phyloP scores from a whole-genome alignment of 495 filamentous ascomycete genomes.

The Neurospora sp. region DNA sequence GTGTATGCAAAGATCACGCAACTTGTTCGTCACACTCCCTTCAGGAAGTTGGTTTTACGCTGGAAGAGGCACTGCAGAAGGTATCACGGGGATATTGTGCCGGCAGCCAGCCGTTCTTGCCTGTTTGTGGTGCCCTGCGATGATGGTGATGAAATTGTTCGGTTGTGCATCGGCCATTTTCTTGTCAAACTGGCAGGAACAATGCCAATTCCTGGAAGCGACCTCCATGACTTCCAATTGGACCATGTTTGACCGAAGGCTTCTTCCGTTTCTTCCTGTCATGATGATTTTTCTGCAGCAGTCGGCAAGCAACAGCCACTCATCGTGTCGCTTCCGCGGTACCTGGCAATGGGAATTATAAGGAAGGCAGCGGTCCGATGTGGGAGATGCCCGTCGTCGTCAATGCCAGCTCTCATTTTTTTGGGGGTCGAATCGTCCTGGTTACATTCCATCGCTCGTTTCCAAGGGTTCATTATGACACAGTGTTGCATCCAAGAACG shows the following conservation, averaged over 20 bases:
- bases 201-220: neutral
- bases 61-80: conserved; percentile 1
- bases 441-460: neutral
- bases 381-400: neutral
- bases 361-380: neutral
- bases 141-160: neutral
- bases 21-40: neutral
- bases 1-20: neutral
- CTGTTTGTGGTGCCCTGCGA: neutral
- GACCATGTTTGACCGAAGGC: neutral
- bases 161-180: neutral
- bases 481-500: neutral
- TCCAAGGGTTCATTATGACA: neutral
- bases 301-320: neutral
- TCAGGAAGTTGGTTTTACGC: neutral
- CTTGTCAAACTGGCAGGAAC: neutral
- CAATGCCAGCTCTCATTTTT: neutral
- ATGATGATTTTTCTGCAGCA: neutral
- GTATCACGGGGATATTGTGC: conserved; percentile 3
- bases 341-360: neutral
- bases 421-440: neutral
- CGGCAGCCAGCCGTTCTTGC: neutral
- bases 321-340: neutral
- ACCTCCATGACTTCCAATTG: neutral
- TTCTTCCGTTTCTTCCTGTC: too few relatives aligned